Conservation (phyloP, 2,329 filamentous ascomycete genomes). For the Ilyonectria robusta region DNA sequence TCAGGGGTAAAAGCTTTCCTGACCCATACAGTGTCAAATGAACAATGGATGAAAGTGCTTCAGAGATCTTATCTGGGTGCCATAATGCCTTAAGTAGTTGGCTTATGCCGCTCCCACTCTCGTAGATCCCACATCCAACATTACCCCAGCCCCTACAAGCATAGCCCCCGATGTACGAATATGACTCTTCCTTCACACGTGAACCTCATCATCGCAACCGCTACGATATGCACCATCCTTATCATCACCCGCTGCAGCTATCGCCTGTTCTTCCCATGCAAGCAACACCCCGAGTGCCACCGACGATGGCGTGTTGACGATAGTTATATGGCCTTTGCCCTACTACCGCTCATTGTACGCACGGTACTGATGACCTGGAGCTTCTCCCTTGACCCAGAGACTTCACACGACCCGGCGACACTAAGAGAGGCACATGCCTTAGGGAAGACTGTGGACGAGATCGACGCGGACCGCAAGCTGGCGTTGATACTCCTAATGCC, state of each 20-base stretch:
- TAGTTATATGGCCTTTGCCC: constrained; percentile 50
- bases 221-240: constrained; percentile 45
- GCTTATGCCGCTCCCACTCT: too few relatives aligned
- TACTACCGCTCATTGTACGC: constrained; percentile 48
- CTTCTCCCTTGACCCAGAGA: constrained; percentile 46
- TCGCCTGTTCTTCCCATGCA: constrained; percentile 47
- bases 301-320: constrained; percentile 51
- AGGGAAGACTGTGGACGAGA: constrained; percentile 4
- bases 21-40: too few relatives aligned
- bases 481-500: constrained; percentile 48
- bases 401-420: constrained; percentile 28
- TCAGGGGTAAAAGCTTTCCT: too few relatives aligned
- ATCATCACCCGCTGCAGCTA: constrained; percentile 49
- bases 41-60: too few relatives aligned
- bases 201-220: constrained; percentile 45
- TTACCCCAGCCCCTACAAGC: too few relatives aligned
- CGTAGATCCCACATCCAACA: too few relatives aligned
- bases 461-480: constrained; percentile 39
- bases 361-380: constrained; percentile 41
- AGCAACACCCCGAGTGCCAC: constrained; percentile 46
- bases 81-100: too few relatives aligned
- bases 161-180: too few relatives aligned
- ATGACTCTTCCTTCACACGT: constrained; percentile 34
- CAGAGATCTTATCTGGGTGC: too few relatives aligned
- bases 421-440: too few relatives aligned